Conservation (phyloP, 2,329 filamentous ascomycete species). For the Alternaria burnsii region DNA sequence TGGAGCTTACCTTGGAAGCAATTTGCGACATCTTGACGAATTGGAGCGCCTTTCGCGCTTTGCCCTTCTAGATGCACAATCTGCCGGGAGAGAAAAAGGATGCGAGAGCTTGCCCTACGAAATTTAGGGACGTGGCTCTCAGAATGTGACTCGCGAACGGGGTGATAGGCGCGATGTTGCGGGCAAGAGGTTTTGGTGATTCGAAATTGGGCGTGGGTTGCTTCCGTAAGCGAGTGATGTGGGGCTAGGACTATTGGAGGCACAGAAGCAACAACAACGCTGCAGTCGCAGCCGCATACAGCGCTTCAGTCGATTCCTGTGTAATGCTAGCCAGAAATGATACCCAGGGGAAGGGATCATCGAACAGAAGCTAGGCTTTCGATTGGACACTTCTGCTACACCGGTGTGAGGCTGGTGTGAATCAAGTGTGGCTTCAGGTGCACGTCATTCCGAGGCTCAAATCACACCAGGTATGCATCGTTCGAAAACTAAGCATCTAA, state of each 20-base stretch:
- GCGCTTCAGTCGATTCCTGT: constrained; percentile 16
- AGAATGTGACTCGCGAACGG: constrained; percentile 37
- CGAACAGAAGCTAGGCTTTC: neutral
- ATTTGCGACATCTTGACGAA: constrained; percentile 53
- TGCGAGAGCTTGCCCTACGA: constrained; percentile 52
- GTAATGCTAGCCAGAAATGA: neutral
- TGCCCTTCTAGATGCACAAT: constrained; percentile 54
- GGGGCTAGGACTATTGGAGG: constrained; percentile 19
- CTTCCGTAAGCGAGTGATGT: constrained; percentile 22
- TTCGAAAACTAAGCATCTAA: neutral
- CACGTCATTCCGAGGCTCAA: constrained; percentile 31
- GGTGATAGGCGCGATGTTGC: constrained; percentile 43
- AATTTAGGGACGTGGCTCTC: constrained; percentile 52
- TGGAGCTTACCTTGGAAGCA: constrained; percentile 54
- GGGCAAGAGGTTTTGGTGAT: constrained; percentile 36
- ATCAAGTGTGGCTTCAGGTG: constrained; percentile 4
- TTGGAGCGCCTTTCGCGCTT: constrained; percentile 57
- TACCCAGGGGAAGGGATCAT: neutral
- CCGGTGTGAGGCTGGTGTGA: neutral
- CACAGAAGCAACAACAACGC: constrained; percentile 24
- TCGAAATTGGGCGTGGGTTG: constrained; percentile 23
- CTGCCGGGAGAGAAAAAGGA: constrained; percentile 42
- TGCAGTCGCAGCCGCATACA: constrained; percentile 15
- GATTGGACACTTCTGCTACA: neutral
- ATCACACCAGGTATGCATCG: neutral